These are phyloP conservation scores for Nitzschia inconspicua DNA, from an alignment of 108 stramenopile genomes.

Conservation along the genomic window DNA sequence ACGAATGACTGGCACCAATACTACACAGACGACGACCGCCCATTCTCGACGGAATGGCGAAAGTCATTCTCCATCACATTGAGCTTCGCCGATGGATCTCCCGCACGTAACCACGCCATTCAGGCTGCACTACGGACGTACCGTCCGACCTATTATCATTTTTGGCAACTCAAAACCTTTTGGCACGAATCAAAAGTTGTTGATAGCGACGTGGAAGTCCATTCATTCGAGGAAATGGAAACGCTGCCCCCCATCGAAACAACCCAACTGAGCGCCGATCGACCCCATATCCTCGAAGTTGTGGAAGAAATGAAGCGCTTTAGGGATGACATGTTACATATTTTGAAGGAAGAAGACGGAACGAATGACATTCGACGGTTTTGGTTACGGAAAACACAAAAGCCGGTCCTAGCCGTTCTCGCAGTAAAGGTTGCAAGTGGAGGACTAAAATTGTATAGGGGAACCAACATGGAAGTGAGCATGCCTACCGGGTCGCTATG, in stretches of 20 bases:
- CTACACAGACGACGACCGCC: not conserved
- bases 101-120: constrained; percentile 91
- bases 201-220: constrained; percentile 89
- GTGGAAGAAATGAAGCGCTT: constrained; percentile 90
- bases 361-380: constrained; percentile 83
- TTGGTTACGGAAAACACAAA: constrained; percentile 95
- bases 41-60: constrained; percentile 74
- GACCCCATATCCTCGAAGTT: constrained; percentile 45
- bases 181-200: constrained; percentile 91
- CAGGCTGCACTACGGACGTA: constrained; percentile 91
- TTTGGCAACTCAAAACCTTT: constrained; percentile 95
- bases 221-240: constrained; percentile 91
- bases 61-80: constrained; percentile 80
- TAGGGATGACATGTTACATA: constrained; percentile 61
- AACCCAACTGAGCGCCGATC: constrained; percentile 6
- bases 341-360: constrained; percentile 28
- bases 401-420: constrained; percentile 96
- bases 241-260: constrained; percentile 83
- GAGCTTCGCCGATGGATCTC: constrained; percentile 93
- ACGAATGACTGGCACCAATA: not conserved
- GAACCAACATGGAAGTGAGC: constrained; percentile 97
- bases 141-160: constrained; percentile 91
- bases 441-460: constrained; percentile 72
- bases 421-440: constrained; percentile 68
- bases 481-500: constrained; percentile 98